Evolutionary conservation across 208 protist species (phyloP), one percentile per base, ranked within the genome.

Genomic region (Wallacemonas collosoma): DNA sequence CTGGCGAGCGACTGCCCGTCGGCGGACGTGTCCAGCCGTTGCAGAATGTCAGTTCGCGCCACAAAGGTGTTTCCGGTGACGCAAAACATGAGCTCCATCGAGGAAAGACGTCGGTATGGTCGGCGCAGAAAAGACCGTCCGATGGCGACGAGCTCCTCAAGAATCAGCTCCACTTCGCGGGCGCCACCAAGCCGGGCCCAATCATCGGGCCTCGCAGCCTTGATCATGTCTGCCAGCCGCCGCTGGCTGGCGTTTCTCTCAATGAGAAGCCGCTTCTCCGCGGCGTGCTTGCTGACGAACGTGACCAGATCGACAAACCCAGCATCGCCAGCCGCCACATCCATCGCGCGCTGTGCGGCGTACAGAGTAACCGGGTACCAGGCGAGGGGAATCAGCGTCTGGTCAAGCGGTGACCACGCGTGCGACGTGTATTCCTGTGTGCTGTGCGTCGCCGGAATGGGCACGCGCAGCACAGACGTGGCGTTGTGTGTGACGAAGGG

Each of bases 41-140:
- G 44, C 41, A 43, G 43, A n/a, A 69, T 41, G 36, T 90, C 81
- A 2, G n/a, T 40, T 12, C 67, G 64, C 53, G 80, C 72, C 41
- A 89, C 73, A 60, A 82, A 94, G 9, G 78, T 81, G 51, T 94
- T 82, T 8, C 89, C 88, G 4, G 91, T 94, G 17, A 93, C 57
- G 53, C 63, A 74, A 11, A 69, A 63, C 83, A 96, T 90, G 14
- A 96, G 81, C 73, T 91, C 87, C 9, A 82, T 68, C 11, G 75
- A 82, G 4, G 89, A 90, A 11, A 96, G 47, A 36, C 84, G 77
- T 43, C 91, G 85, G 79, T 89, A 96, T 45, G 86, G 91, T 43
- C 91, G 82, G 35, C 87, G 84, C 43, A 89, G 41, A 38, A 83
- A 89, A 39, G 85, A 90, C 48, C 62, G 74, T 17, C 87, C 84